phyloP scores from a whole-genome alignment of 495 filamentous ascomycete species.

The Staphylotrichum tortipilum region DNA sequence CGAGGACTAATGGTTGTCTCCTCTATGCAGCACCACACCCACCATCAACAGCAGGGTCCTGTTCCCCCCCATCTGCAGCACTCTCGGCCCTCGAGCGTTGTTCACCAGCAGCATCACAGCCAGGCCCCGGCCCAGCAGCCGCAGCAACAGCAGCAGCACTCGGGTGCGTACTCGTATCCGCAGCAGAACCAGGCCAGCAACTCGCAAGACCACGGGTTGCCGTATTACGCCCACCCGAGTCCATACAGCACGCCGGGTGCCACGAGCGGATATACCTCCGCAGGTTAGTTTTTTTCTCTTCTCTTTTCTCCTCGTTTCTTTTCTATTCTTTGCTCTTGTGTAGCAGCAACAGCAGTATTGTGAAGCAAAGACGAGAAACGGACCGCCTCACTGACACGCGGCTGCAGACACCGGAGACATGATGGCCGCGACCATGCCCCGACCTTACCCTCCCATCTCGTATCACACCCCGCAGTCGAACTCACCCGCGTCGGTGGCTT shows the following conservation, averaged over 20 bases:
- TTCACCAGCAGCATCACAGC: constrained; percentile 57
- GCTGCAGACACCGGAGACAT: constrained; percentile 70
- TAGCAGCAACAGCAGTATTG: too few species aligned
- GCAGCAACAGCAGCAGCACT: constrained; percentile 38
- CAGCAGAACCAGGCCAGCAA: constrained; percentile 37
- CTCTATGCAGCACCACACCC: constrained; percentile 53
- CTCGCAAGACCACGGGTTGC: constrained; percentile 48
- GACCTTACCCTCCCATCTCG: constrained; percentile 74
- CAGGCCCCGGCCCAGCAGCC: constrained; percentile 36
- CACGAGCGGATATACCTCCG: constrained; percentile 64
- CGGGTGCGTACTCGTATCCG: constrained; percentile 53
- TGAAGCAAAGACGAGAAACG: too few species aligned
- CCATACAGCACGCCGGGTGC: constrained; percentile 66
- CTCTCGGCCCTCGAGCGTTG: constrained; percentile 54
- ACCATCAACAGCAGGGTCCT: constrained; percentile 50
- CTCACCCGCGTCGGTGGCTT: constrained; percentile 92
- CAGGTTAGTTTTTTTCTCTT: constrained; percentile 52
- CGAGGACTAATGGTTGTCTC: constrained; percentile 43
- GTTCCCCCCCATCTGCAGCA: constrained; percentile 51
- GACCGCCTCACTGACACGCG: constrained; percentile 20
- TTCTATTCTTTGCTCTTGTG: too few species aligned
- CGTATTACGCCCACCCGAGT: constrained; percentile 66
- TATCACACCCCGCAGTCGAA: constrained; percentile 95
- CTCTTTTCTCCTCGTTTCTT: constrained; percentile 1
- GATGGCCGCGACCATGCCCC: constrained; percentile 90